Percentiles rank a stretch among this genome's conserved stretches.
Conservation (phyloP, 805 yeast species). For the Hanseniaspora lindneri region DNA sequence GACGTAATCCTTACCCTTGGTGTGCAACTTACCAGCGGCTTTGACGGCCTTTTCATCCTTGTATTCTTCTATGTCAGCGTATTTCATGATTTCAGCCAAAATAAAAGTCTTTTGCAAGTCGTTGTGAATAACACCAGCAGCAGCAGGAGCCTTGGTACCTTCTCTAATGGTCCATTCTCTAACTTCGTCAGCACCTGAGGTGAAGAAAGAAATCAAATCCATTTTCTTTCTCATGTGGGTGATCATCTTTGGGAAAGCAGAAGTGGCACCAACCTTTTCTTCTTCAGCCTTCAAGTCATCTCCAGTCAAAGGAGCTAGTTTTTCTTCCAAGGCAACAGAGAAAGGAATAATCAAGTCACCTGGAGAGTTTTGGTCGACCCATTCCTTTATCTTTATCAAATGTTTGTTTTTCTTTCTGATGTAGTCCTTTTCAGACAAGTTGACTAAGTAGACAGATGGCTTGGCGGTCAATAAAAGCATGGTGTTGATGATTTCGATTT, state of each 20-base stretch:
- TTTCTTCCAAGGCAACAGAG: slow-evolving; percentile 85
- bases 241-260: slow-evolving; percentile 80
- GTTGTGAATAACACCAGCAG: slow-evolving; percentile 95
- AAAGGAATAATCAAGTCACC: slow-evolving; percentile 88
- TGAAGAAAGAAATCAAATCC: slow-evolving; percentile 84
- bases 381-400: slow-evolving; percentile 65
- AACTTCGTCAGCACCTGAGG: slow-evolving; percentile 92
- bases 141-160: slow-evolving; percentile 93
- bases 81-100: slow-evolving; percentile 85
- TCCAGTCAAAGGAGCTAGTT: slow-evolving; percentile 74
- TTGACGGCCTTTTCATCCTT: slow-evolving; percentile 74
- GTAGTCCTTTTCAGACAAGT: slow-evolving; percentile 81
- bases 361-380: slow-evolving; percentile 82
- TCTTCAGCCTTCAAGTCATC: slow-evolving; percentile 70
- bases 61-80: slow-evolving; percentile 59
- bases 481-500: slow-evolving; percentile 78
- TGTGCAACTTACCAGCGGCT: slow-evolving; percentile 77
- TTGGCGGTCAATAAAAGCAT: slow-evolving; percentile 87
- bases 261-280: slow-evolving; percentile 56
- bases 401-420: slow-evolving; percentile 81
- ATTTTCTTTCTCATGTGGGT: slow-evolving; percentile 76
- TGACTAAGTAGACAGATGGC: slow-evolving; percentile 85
- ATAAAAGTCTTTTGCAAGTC: slow-evolving; percentile 92
- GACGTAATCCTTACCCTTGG: slow-evolving; percentile 88
- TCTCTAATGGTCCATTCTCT: slow-evolving; percentile 95